Percentiles rank a stretch among this genome's conserved stretches.
phyloP scores from a whole-genome alignment of 2,329 filamentous ascomycete genomes.

The Penicillium sp. region DNA sequence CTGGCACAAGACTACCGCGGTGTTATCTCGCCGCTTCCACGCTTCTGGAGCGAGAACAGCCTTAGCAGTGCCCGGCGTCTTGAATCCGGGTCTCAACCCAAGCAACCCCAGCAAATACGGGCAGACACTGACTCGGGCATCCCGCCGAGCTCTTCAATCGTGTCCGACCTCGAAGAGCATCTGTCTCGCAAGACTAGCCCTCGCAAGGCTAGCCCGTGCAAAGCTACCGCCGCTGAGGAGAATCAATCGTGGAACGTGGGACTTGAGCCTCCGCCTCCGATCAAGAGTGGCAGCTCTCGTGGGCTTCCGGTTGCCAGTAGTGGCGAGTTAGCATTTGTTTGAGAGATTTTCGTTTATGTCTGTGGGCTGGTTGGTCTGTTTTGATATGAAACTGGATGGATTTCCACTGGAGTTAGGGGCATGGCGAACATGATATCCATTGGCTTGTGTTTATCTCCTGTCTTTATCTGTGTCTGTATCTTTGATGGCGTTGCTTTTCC shows the following conservation, averaged over 20 bases:
- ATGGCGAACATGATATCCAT: constrained; percentile 33
- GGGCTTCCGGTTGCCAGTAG: constrained; percentile 28
- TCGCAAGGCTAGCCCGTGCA: constrained; percentile 17
- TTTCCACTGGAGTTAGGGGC: constrained; percentile 21
- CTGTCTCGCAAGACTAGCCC: constrained; percentile 20
- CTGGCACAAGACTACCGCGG: constrained; percentile 42
- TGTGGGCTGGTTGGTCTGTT: not conserved
- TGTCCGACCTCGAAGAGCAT: constrained; percentile 29
- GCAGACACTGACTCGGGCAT: constrained; percentile 16
- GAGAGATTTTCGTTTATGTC: constrained; percentile 2
- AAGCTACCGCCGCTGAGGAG: constrained; percentile 4
- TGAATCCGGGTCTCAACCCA: constrained; percentile 23
- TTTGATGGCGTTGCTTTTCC: not conserved
- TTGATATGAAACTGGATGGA: constrained; percentile 1
- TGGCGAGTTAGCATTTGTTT: constrained; percentile 30
- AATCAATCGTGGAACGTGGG: constrained; percentile 15
- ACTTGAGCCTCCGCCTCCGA: constrained; percentile 19
- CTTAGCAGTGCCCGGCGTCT: constrained; percentile 29
- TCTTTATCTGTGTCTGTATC: not conserved
- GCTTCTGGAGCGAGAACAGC: constrained; percentile 41
- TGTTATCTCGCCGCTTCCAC: constrained; percentile 39
- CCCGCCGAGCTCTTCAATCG: constrained; percentile 24
- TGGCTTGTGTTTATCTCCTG: constrained; percentile 9
- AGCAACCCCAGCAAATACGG: constrained; percentile 1
- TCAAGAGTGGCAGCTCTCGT: constrained; percentile 16